Conservation (phyloP, 768 basidiomycete species). For the Rhodotorula paludigena region DNA sequence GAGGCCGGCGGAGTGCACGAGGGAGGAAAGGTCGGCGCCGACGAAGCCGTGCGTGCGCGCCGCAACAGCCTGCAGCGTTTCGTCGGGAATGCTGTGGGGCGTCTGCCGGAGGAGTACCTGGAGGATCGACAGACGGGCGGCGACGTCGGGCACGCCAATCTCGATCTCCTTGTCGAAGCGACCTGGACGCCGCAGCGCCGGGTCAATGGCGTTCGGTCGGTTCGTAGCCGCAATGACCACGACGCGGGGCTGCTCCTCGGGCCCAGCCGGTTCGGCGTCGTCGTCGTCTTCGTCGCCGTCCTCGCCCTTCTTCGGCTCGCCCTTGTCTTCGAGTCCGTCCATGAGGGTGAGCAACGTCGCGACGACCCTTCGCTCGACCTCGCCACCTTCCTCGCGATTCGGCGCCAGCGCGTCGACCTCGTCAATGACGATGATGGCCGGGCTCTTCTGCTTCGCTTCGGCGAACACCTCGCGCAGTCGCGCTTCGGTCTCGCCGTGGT, state of each 20-base stretch:
- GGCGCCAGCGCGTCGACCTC: slow-evolving; percentile 95
- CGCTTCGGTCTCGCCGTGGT: slow-evolving; percentile 94
- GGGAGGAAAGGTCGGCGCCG: slow-evolving; percentile 86
- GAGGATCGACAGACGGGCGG: slow-evolving; percentile 78
- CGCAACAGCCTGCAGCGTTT: slow-evolving; percentile 64
- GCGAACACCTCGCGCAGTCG: slow-evolving; percentile 82
- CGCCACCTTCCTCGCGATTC: slow-evolving; percentile 79
- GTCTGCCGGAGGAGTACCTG: slow-evolving; percentile 74
- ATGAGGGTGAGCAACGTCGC: slow-evolving; percentile 89
- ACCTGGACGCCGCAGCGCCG: slow-evolving; percentile 80
- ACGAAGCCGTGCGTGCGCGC: slow-evolving; percentile 85
- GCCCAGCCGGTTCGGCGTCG: slow-evolving; percentile 9
- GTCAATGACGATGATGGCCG: slow-evolving; percentile 90
- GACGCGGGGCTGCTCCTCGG: slow-evolving; percentile 53
- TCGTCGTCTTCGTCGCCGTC: slow-evolving; percentile 25
- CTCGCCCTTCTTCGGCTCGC: slow-evolving; percentile 51
- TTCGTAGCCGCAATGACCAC: slow-evolving; percentile 96
- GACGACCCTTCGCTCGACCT: slow-evolving; percentile 93
- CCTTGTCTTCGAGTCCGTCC: slow-evolving; percentile 63
- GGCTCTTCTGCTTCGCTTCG: slow-evolving; percentile 71
- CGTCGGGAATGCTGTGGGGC: slow-evolving; percentile 63
- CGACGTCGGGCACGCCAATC: slow-evolving; percentile 84
- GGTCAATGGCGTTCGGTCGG: slow-evolving; percentile 90
- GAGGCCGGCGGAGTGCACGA: slow-evolving; percentile 89
- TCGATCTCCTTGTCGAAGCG: slow-evolving; percentile 93